Percentiles rank a stretch among this genome's conserved stretches.
Evolutionary conservation across 2,329 filamentous ascomycete species (phyloP).

Genomic region (Colletotrichum sp.): DNA sequence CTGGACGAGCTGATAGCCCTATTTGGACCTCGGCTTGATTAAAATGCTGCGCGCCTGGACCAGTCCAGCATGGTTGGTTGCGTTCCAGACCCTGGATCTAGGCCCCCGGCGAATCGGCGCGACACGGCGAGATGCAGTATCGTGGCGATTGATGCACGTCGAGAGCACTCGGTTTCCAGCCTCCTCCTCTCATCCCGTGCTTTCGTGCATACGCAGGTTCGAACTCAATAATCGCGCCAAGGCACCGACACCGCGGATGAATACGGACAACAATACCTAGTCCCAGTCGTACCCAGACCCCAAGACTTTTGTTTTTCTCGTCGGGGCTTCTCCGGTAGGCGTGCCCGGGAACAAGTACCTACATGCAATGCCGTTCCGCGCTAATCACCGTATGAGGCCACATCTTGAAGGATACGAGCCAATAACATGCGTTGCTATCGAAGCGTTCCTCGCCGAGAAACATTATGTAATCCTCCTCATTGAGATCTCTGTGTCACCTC

Average conservation of each 20-base stretch:
- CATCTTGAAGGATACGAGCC: background rate
- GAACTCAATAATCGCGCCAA: background rate
- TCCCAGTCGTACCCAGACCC: background rate
- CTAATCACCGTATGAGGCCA: background rate
- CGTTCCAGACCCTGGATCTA: background rate
- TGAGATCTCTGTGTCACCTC: conserved; percentile 2
- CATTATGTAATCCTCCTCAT: background rate
- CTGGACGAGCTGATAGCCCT: background rate
- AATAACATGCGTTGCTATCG: background rate
- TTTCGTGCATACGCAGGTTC: background rate
- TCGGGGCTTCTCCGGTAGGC: background rate
- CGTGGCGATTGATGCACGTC: background rate
- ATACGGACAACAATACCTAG: background rate
- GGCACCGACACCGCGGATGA: background rate
- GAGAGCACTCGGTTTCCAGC: background rate
- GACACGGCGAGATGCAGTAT: background rate
- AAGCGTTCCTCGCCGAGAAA: background rate
- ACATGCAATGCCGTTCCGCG: background rate
- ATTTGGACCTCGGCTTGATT: background rate
- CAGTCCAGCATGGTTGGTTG: background rate
- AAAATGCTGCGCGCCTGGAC: background rate
- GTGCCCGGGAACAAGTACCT: too few species aligned
- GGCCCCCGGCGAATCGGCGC: background rate
- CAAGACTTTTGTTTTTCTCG: background rate
- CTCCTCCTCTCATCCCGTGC: background rate